Evolutionary conservation across 495 filamentous ascomycete species (phyloP), one percentile per base, ranked within the genome.

Genomic region (Neurospora africana): DNA sequence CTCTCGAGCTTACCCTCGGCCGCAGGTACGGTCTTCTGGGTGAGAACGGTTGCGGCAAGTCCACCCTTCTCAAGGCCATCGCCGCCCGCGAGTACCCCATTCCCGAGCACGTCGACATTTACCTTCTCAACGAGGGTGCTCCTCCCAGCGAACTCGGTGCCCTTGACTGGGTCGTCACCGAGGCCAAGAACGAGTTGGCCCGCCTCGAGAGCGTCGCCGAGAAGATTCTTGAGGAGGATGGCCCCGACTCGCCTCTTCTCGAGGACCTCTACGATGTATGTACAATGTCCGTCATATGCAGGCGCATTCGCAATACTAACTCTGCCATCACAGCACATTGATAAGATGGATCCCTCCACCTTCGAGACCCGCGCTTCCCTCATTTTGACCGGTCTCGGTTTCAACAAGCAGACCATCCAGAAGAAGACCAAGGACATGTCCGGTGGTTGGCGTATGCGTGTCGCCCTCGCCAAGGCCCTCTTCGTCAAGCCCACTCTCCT

Each of bases 391-490:
- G 95, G 95, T 94, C 92, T 99, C 53, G 95, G 95, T 74, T 99
- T 99, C 88, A 97, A 98, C 89, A 97, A 98, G 85, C 81, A 76
- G 37, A 99, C 95, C 38, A 98, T 99, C 79, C 85, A 95, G 82
- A 99, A 99, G 88, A 96, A 93, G 88, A 99, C 95, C 74, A 99
- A 97, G 89, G 95, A 99, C 79, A 99, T 99, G 95, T 99, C 95
- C 75, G 95, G 95, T 91, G 95, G 95, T 74, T 99, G 95, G 95
- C 89, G 96, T 85, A 99, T 99, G 95, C 92, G 95, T 87, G 95
- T 99, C 37, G 95, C 95, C 39, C 89, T 99, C 47, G 95, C 87
- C 77, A 99, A 98, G 87, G 96, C 95, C 37, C 90, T 99, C 68
- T 99, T 99, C 86, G 95, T 99, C 82, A 96, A 95, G 87, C 95